A percentile compares a stretch with the other conserved stretches of the same genome.
These are phyloP conservation scores for Coccomyxa subellipsoidea DNA, from an alignment of 163 green algal species.

Conservation along the genomic window DNA sequence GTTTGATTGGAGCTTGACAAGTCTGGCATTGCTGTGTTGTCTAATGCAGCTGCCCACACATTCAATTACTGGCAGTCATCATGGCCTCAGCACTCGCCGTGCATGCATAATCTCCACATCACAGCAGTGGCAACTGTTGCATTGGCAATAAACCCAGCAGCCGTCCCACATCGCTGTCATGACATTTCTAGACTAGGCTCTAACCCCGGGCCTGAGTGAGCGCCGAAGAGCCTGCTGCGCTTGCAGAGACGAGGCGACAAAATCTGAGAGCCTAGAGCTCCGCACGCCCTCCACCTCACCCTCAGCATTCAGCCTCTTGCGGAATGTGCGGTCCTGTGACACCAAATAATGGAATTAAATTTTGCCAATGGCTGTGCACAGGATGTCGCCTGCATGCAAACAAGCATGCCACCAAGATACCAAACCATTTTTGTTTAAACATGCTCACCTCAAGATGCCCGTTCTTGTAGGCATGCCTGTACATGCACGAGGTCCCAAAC, in stretches of 20 bases:
- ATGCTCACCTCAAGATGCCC: constrained; percentile 44
- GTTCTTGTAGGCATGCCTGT: constrained; percentile 54
- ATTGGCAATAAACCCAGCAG: background rate
- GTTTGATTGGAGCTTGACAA: too few relatives aligned
- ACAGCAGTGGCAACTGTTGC: too few relatives aligned
- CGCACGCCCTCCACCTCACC: background rate
- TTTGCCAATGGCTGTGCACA: too few relatives aligned
- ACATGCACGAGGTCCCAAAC: constrained; percentile 76
- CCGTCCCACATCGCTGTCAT: background rate
- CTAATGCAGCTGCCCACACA: too few relatives aligned
- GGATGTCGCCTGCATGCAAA: too few relatives aligned
- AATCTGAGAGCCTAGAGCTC: background rate
- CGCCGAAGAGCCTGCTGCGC: background rate
- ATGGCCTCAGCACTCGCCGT: too few relatives aligned
- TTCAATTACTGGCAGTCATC: too few relatives aligned
- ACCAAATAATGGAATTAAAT: background rate
- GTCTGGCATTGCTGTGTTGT: too few relatives aligned
- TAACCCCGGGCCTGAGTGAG: background rate
- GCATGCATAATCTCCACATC: too few relatives aligned
- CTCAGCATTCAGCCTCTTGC: background rate
- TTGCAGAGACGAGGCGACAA: background rate
- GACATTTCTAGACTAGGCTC: background rate
- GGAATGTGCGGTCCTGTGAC: background rate
- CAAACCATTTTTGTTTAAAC: too few relatives aligned
- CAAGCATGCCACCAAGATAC: too few relatives aligned